Evolutionary conservation across 2,329 filamentous ascomycete genomes (phyloP).

Genomic region (Neonectria magnoliae): DNA sequence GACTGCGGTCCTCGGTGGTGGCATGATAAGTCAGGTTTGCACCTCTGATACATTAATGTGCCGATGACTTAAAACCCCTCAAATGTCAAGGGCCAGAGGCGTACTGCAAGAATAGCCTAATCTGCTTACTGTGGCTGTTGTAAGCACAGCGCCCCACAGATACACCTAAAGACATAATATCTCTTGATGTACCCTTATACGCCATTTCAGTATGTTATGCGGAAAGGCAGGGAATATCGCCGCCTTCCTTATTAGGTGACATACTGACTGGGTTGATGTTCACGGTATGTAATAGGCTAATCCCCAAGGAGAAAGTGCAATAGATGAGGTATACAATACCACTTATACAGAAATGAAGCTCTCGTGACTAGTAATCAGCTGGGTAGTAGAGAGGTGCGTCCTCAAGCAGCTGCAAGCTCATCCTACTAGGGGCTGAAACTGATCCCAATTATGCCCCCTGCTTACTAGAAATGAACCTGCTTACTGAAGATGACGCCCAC

Average conservation of each 20-base stretch:
- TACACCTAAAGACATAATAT: too few relatives aligned
- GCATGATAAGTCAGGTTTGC: background rate
- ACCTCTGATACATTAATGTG: background rate
- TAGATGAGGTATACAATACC: too few relatives aligned
- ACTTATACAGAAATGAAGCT: too few relatives aligned
- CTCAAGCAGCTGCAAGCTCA: too few relatives aligned
- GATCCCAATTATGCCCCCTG: background rate
- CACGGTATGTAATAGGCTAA: background rate
- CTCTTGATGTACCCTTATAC: background rate
- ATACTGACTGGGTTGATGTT: background rate
- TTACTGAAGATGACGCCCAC: background rate
- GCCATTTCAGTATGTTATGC: background rate
- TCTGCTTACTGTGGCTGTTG: background rate
- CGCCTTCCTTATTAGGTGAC: background rate
- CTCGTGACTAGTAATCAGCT: too few relatives aligned
- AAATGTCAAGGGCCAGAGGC: background rate
- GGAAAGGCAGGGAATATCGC: background rate
- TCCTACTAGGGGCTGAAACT: too few relatives aligned
- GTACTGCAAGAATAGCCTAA: background rate
- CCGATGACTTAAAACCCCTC: background rate
- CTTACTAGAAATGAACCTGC: background rate
- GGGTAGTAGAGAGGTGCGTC: too few relatives aligned
- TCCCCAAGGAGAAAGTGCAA: too few relatives aligned
- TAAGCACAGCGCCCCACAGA: background rate
- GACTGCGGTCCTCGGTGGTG: background rate